Base-by-base conservation (phyloP, 1,284 basidiomycete genomes). In the Sporisorium sorghi region DNA sequence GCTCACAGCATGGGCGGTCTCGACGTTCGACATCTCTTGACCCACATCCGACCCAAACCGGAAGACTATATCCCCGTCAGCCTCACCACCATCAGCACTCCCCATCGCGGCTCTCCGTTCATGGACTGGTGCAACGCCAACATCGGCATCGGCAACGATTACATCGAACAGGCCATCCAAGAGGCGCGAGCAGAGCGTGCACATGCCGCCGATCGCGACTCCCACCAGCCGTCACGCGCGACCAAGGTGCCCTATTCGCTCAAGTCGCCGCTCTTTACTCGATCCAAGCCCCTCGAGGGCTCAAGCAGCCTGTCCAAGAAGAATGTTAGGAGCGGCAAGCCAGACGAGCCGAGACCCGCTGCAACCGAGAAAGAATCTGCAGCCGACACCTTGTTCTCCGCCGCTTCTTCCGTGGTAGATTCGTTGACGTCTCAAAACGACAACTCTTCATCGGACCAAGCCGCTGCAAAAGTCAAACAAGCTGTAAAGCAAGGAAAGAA, bases 101-200 rank as follows among this genome's bases (percentile, higher is more conserved):
- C 97, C 17, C 97, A 99, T 85, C 89, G 92, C 26, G 96, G 96
- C 26, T 94, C 92, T 77, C 94, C 96, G 0, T 98, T 99, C 85
- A 99, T 99, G 97, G 94, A 98, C 86, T 99, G 96, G 96, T 98
- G 96, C 86, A 84, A 84, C 33, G 78, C 81, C 52, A 84, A 84
- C 58, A 80, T 84, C 24, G 82, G 82, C 11, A 76, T 82, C 14
- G 82, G 82, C 30, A 77, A 80, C 47, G 82, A 82, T 21, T 75
- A 76, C 48, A 78, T 83, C 54, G 81, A 84, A 40, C 60, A 74
- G 40, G 75, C 76, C 21, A 73, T 83, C 37, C 55, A 67, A 32
- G 69, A 83, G 40, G 77, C 76, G 6, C 32, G 66, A n/a, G 48
- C 53, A 17, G 53, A 73, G 43, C 66, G 69, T 2, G 68, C 64